Conservation (phyloP, 2,329 filamentous ascomycete species). For the Aspergillus aculeatinus region DNA sequence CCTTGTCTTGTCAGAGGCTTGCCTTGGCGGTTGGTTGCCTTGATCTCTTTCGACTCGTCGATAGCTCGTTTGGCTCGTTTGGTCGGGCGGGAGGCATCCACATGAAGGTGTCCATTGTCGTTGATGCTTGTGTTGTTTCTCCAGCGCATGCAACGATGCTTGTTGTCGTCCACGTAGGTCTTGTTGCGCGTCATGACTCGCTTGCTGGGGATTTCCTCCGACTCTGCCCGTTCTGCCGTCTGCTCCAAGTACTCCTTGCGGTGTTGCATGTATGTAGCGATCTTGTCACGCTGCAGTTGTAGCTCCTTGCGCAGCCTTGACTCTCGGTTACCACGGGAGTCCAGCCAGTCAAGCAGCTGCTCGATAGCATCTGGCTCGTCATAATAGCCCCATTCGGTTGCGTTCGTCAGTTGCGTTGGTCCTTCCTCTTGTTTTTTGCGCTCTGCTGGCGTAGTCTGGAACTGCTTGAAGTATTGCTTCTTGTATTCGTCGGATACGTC, state of each 20-base stretch:
- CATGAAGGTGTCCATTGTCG: constrained; percentile 60
- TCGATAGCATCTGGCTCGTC: constrained; percentile 77
- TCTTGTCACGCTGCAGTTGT: constrained; percentile 70
- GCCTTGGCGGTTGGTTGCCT: constrained; percentile 48
- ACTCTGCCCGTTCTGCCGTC: constrained; percentile 50
- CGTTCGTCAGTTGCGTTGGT: constrained; percentile 70
- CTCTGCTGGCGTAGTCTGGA: constrained; percentile 79
- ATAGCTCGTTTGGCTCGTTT: constrained; percentile 49
- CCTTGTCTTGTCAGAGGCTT: constrained; percentile 54
- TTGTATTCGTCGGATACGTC: constrained; percentile 70
- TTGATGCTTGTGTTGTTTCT: constrained; percentile 61
- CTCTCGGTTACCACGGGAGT: constrained; percentile 82
- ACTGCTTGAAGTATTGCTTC: constrained; percentile 72
- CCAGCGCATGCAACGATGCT: constrained; percentile 64
- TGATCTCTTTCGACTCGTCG: constrained; percentile 41
- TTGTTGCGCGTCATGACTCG: constrained; percentile 65
- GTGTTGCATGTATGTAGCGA: constrained; percentile 75
- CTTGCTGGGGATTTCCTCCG: constrained; percentile 47
- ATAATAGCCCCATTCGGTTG: constrained; percentile 87
- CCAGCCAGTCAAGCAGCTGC: constrained; percentile 80
- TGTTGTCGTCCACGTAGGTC: constrained; percentile 55
- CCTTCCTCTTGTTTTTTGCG: constrained; percentile 86
- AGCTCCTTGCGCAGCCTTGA: constrained; percentile 85
- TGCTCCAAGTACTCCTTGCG: constrained; percentile 69
- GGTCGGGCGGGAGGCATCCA: constrained; percentile 55